Percentiles rank a stretch among this genome's conserved stretches.
Conservation (phyloP, 2,329 filamentous ascomycete genomes). For the Fragosphaeria purpurea region DNA sequence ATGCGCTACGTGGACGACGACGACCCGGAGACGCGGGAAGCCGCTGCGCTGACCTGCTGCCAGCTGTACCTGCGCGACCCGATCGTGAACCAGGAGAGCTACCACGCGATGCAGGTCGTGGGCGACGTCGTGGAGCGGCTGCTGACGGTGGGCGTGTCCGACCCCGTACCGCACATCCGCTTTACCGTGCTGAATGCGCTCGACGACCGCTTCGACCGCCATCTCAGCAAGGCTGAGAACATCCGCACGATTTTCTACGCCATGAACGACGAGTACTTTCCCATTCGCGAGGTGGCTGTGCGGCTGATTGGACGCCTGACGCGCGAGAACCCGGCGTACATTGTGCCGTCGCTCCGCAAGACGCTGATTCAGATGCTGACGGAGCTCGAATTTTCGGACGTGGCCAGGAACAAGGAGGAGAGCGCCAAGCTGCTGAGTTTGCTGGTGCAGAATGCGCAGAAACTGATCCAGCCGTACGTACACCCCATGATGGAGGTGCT, state of each 20-base stretch:
- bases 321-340: slow-evolving; percentile 86
- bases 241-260: slow-evolving; percentile 92
- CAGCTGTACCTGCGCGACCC: slow-evolving; percentile 95
- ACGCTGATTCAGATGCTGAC: slow-evolving; percentile 93
- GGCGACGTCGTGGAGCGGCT: slow-evolving; percentile 97
- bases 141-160: slow-evolving; percentile 86
- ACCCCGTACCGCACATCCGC: slow-evolving; percentile 80
- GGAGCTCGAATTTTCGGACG: slow-evolving; percentile 92
- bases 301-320: slow-evolving; percentile 92
- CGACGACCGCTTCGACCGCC: slow-evolving; percentile 87
- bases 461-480: slow-evolving; percentile 90
- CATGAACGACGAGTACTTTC: slow-evolving; percentile 87
- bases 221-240: slow-evolving; percentile 95
- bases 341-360: slow-evolving; percentile 91
- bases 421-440: slow-evolving; percentile 88
- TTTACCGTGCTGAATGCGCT: slow-evolving; percentile 80
- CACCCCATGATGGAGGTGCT: slow-evolving; percentile 92
- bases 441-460: slow-evolving; percentile 84
- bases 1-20: slow-evolving; percentile 98
- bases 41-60: slow-evolving; percentile 91
- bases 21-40: slow-evolving; percentile 84
- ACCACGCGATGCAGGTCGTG: slow-evolving; percentile 93
- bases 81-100: slow-evolving; percentile 95
- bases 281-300: slow-evolving; percentile 88
- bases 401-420: slow-evolving; percentile 88